Base-by-base conservation (phyloP, 352 stramenopile genomes). In the Phytophthora hibernalis region DNA sequence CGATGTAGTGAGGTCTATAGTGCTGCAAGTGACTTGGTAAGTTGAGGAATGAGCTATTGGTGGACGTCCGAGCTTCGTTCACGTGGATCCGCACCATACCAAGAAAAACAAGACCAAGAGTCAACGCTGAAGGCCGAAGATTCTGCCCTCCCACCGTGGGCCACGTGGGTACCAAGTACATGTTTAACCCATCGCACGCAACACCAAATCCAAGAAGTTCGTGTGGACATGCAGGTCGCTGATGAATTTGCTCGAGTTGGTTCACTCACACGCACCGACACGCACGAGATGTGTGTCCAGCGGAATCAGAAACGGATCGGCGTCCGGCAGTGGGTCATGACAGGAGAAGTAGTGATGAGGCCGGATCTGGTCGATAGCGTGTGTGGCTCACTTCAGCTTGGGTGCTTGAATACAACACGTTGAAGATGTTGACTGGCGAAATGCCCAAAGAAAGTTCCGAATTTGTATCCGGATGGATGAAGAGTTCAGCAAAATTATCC, bases 21-120 rank as follows among this genome's bases (percentile, higher is more conserved):
- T 21, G 18, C 42, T 54, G 40, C 13, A n/a, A 30, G 8, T 61
- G 44, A 55, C 20, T 28, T 24, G 33, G 54, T 26, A 61, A 57
- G 15, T 70, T 56, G 54, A 38, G 28, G 50, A 71, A 71, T 71
- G 55, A 57, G 54, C 62, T 56, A 42, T 61, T n/a, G 26, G 38
- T 42, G 18, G n/a, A n/a, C 10, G 4, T 18, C 12, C 18, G 35
- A 42, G 35, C 15, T 42, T 13, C 35, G 11, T 12, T 18, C 11
- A 18, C 4, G 15, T 37, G 31, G 7, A 10, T 13, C 35, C 2
- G 31, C 49, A 54, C 5, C 8, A 33, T 16, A 9, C 28, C 37
- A 1, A 26, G n/a, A 5, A 50, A 6, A 21, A 50, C 5, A 21
- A 6, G 24, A 40, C 4, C 13, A 40, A n/a, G 16, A n/a, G 42